Conservation (phyloP, 23 red algal species). For the Gracilaria domingensis region DNA sequence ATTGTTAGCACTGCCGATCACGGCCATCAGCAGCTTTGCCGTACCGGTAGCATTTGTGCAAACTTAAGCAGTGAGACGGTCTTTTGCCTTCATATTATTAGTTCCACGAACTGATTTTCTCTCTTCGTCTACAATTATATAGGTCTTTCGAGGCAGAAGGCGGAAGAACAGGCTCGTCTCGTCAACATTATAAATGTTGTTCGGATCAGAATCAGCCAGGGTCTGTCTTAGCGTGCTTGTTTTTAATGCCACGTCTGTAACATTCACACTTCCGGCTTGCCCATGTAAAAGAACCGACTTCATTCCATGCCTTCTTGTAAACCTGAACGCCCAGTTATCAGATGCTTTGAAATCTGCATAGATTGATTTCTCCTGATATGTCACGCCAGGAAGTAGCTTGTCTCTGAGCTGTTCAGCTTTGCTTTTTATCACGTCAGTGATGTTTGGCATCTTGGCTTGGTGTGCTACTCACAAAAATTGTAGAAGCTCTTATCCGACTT, state of each 20-base stretch:
- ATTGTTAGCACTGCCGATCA: constrained; percentile 21
- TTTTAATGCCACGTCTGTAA: background rate
- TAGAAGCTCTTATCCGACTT: background rate
- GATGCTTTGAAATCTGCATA: constrained; percentile 30
- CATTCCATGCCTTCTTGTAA: constrained; percentile 32
- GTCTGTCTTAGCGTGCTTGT: background rate
- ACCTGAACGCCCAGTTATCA: constrained; percentile 31
- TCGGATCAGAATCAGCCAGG: constrained; percentile 36
- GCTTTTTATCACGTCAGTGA: background rate
- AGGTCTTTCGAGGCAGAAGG: constrained; percentile 4
- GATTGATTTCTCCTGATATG: background rate
- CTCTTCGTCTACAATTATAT: constrained; percentile 7
- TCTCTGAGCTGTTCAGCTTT: constrained; percentile 3
- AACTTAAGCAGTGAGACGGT: constrained; percentile 16
- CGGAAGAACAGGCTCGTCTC: constrained; percentile 60
- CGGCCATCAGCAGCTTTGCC: constrained; percentile 37
- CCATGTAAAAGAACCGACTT: constrained; percentile 12
- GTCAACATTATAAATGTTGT: constrained; percentile 54
- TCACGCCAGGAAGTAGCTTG: background rate
- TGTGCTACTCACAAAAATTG: background rate
- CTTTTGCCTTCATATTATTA: constrained; percentile 33
- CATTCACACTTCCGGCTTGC: constrained; percentile 12
- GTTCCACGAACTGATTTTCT: constrained; percentile 9
- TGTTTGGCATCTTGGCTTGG: background rate
- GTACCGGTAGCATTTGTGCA: constrained; percentile 50